Evolutionary conservation across 2,329 filamentous ascomycete genomes (phyloP).

Genomic region (Calonectria pseudoreteaudii): DNA sequence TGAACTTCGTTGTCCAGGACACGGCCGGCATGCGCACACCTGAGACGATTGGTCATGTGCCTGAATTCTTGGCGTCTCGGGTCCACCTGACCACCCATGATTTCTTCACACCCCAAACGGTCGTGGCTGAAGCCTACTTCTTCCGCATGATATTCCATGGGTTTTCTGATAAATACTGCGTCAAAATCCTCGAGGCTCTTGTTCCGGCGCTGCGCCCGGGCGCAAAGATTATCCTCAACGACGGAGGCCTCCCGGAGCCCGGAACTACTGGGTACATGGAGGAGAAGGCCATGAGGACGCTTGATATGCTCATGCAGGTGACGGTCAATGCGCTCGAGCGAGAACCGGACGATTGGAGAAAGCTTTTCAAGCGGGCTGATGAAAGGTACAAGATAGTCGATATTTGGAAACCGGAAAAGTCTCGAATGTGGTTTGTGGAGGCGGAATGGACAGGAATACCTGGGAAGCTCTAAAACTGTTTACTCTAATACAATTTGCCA

Average conservation of each 20-base stretch:
- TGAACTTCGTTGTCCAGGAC: slow-evolving; percentile 63
- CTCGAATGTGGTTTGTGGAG: slow-evolving; percentile 33
- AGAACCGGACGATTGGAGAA: not conserved
- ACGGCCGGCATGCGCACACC: slow-evolving; percentile 49
- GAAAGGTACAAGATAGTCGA: slow-evolving; percentile 15
- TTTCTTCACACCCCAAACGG: slow-evolving; percentile 44
- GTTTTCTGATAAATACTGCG: slow-evolving; percentile 48
- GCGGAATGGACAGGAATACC: slow-evolving; percentile 14
- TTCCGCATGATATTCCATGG: slow-evolving; percentile 50
- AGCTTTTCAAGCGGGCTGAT: slow-evolving; percentile 18
- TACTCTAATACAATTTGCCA: not conserved
- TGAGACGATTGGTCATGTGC: not conserved
- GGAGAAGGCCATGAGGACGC: not conserved
- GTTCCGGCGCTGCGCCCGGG: slow-evolving; percentile 21
- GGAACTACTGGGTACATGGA: not conserved
- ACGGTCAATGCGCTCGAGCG: not conserved
- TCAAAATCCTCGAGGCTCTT: slow-evolving; percentile 46
- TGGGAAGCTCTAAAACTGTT: not conserved
- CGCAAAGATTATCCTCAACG: slow-evolving; percentile 42
- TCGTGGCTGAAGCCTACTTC: slow-evolving; percentile 43
- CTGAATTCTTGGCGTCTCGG: not conserved
- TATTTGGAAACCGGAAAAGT: slow-evolving; percentile 32
- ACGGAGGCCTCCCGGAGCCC: slow-evolving; percentile 13
- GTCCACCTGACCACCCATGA: slow-evolving; percentile 38
- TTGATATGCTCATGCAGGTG: not conserved